phyloP scores from a whole-genome alignment of 192 early-diverging fungal species.

The Dimargaris verticillata region DNA sequence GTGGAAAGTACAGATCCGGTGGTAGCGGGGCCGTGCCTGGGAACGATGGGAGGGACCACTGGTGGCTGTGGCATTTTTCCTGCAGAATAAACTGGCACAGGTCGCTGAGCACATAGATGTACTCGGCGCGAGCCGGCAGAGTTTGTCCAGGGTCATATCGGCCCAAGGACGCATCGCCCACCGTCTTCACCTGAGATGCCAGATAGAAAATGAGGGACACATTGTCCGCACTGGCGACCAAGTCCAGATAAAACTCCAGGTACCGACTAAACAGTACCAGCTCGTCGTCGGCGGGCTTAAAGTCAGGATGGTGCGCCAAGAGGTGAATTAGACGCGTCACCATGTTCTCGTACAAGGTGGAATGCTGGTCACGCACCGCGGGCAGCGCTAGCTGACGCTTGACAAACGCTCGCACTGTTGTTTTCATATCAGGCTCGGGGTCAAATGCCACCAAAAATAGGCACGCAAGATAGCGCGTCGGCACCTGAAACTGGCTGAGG shows the following conservation, averaged over 20 bases:
- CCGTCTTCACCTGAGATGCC: slow-evolving; percentile 59
- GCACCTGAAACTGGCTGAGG: slow-evolving; percentile 38
- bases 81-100: slow-evolving; percentile 64
- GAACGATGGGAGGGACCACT: slow-evolving; percentile 71
- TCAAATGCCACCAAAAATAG: slow-evolving; percentile 77
- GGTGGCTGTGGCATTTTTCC: slow-evolving; percentile 46
- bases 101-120: slow-evolving; percentile 73
- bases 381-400: slow-evolving; percentile 39
- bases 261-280: slow-evolving; percentile 43
- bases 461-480: slow-evolving; percentile 47
- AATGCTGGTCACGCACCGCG: slow-evolving; percentile 43
- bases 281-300: slow-evolving; percentile 21
- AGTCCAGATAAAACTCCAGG: slow-evolving; percentile 70
- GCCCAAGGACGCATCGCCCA: slow-evolving; percentile 29
- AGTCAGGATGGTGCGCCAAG: slow-evolving; percentile 77
- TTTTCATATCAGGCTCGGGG: slow-evolving; percentile 49
- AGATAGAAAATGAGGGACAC: slow-evolving; percentile 66
- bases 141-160: too few species aligned
- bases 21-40: slow-evolving; percentile 51
- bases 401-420: slow-evolving; percentile 39
- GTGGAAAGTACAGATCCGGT: slow-evolving; percentile 41
- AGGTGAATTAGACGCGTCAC: slow-evolving; percentile 50
- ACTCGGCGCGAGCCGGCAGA: slow-evolving; percentile 21
- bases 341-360: slow-evolving; percentile 39
- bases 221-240: slow-evolving; percentile 64